phyloP scores from a whole-genome alignment of 768 basidiomycete species.

The Pholiota microspora region DNA sequence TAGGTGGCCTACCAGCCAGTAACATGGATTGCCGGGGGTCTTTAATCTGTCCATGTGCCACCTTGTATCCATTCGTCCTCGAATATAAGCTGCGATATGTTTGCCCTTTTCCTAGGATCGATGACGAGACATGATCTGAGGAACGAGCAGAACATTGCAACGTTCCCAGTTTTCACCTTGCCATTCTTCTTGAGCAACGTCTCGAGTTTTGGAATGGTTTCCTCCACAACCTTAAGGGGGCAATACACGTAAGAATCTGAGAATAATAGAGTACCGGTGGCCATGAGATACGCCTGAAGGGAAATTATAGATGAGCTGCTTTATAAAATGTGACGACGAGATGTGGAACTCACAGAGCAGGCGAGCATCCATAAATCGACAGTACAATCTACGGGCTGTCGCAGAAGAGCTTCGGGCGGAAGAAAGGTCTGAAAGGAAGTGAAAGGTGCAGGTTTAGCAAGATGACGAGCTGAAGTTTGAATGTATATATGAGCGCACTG shows the following conservation, averaged over 20 bases:
- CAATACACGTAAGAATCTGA: neutral
- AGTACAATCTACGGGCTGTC: neutral
- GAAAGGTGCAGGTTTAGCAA: neutral
- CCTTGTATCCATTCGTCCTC: neutral
- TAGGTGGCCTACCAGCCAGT: too few relatives aligned
- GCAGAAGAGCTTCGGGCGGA: neutral
- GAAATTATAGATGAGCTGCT: neutral
- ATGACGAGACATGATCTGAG: neutral
- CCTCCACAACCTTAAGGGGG: neutral
- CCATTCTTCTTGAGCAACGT: neutral
- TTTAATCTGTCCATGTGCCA: too few relatives aligned
- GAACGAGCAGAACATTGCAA: neutral
- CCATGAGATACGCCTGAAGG: neutral
- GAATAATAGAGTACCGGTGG: neutral
- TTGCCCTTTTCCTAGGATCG: neutral
- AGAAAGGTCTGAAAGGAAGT: neutral
- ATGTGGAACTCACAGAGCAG: neutral
- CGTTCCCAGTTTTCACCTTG: neutral
- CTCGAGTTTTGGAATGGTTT: neutral
- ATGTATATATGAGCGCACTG: too few relatives aligned
- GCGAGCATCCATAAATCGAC: neutral
- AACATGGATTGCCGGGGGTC: too few relatives aligned
- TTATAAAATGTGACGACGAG: too few relatives aligned
- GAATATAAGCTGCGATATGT: neutral
- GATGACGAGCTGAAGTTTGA: too few relatives aligned